Base-by-base conservation (phyloP, 306 rosid species). In the Aeschynomene evenia region DNA sequence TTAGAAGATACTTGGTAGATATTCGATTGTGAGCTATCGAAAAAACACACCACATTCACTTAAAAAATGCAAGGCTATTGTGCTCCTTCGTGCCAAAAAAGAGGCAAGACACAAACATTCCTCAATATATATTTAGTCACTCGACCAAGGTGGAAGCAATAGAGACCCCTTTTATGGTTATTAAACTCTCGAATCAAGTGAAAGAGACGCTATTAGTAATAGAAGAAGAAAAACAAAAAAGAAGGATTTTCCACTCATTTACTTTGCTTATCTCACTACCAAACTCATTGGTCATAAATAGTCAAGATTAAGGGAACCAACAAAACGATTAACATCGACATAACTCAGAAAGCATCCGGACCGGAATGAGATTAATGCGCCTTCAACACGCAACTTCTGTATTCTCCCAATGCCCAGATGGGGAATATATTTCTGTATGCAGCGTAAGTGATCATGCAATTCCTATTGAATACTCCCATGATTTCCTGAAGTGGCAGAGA, bases 371-470 rank as follows among this genome's bases (percentile, higher is more conserved):
- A 67, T 46, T 79, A 76, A 16, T 55, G 36, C 24, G 61, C 69
- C 82, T 72, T 77, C 77, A 86, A 73, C 43, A 88, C 91, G 65
- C 60, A 84, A 16, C 52, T 16, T 34, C 68, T 81, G 71, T 88
- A 91, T 37, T 91, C 97, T 61, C 96, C 97, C 82, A 91, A 76
- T 0, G 97, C 97, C 97, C 97, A 91, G 20, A 91, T 85, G 13
- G 97, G 97, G 81, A 91, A 91, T 73, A 88, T 86, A 79, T 85
- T 88, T 77, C 97, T 77, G 85, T 91, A 91, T 14, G 97, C 85
- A 12, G 97, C 78, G 7, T 91, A 91, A 14, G 89, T 73, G 74
- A 91, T 88, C 97, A 91, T 91, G 62, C 97, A 88, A 53, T 91
- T 91, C 79, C 70, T 72, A 60, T 91, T 91, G 92, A 91, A 91